Percentiles rank a stretch among this genome's conserved stretches.
Evolutionary conservation across 306 rosid species (phyloP).

Genomic region (Cyamopsis tetragonoloba): DNA sequence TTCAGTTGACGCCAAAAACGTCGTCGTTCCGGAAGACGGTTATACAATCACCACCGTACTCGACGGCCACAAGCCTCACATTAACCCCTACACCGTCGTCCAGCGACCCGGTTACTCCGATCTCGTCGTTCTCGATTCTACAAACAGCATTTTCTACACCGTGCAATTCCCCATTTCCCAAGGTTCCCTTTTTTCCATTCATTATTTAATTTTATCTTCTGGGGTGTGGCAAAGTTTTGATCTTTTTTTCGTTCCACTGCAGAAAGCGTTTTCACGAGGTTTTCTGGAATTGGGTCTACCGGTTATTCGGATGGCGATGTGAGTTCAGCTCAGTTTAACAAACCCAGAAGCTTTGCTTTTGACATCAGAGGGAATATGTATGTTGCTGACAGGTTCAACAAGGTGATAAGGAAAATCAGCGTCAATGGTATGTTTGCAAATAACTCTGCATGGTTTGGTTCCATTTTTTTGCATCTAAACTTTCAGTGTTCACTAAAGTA

Average conservation of each 20-base stretch:
- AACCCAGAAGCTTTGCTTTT: slow-evolving; percentile 59
- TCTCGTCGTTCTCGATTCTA: slow-evolving; percentile 52
- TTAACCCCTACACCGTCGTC: slow-evolving; percentile 40
- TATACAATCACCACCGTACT: slow-evolving; percentile 54
- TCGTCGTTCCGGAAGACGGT: slow-evolving; percentile 50
- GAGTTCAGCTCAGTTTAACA: slow-evolving; percentile 39
- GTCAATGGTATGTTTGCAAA: slow-evolving; percentile 37
- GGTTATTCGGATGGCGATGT: slow-evolving; percentile 66
- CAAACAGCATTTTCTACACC: slow-evolving; percentile 48
- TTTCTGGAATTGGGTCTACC: slow-evolving; percentile 35
- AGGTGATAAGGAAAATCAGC: slow-evolving; percentile 54
- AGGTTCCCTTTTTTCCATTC: slow-evolving; percentile 33
- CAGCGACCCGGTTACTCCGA: slow-evolving; percentile 49
- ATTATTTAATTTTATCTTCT: too few species aligned
- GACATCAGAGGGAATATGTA: slow-evolving; percentile 59
- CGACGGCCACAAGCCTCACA: slow-evolving; percentile 56
- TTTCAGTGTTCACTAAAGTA: neutral
- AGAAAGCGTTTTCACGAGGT: slow-evolving; percentile 41
- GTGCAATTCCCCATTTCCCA: slow-evolving; percentile 39
- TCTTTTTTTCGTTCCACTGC: neutral
- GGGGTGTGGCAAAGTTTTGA: neutral
- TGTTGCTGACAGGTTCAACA: slow-evolving; percentile 52
- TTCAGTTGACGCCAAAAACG: slow-evolving; percentile 35
- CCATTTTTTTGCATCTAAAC: neutral
- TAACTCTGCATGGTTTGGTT: neutral